A percentile compares a stretch with the other conserved stretches of the same genome.
These are phyloP conservation scores for Sideroxylon spinosum DNA, from an alignment of 179 eudicot genomes.

Conservation along the genomic window DNA sequence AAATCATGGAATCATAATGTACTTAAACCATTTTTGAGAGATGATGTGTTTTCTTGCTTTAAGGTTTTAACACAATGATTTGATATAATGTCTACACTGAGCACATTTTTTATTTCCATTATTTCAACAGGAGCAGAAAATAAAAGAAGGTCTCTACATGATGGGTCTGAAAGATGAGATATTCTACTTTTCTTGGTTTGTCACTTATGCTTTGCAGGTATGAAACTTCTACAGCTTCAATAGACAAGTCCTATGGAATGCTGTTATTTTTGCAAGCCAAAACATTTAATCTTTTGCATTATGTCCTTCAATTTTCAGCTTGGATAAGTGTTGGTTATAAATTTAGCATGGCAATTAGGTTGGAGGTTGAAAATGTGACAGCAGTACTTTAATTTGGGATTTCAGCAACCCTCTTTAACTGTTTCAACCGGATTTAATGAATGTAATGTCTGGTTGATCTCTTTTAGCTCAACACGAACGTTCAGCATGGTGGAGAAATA, in stretches of 20 bases:
- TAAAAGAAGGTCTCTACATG: conserved; percentile 97
- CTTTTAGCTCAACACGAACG: background rate
- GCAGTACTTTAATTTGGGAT: background rate
- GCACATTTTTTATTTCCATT: conserved; percentile 14
- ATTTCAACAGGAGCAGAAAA: conserved; percentile 78
- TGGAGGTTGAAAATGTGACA: background rate
- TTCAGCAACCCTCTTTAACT: background rate
- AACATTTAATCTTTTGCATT: background rate
- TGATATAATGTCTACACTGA: conserved; percentile 3
- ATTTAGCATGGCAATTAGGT: background rate
- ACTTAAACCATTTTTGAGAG: background rate
- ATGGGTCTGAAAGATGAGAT: conserved; percentile 91
- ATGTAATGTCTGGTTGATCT: background rate
- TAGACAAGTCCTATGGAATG: background rate
- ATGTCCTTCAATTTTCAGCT: background rate
- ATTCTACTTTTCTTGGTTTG: conserved; percentile 85
- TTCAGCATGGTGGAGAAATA: background rate
- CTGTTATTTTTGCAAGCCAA: background rate
- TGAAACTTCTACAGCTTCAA: background rate
- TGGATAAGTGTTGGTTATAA: background rate
- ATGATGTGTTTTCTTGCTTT: background rate
- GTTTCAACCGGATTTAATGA: background rate
- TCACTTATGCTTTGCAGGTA: conserved; percentile 90
- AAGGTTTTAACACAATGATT: background rate
- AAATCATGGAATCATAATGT: background rate